Base-by-base conservation (phyloP, 1,284 basidiomycete species). In the Ganoderma lingzhi region DNA sequence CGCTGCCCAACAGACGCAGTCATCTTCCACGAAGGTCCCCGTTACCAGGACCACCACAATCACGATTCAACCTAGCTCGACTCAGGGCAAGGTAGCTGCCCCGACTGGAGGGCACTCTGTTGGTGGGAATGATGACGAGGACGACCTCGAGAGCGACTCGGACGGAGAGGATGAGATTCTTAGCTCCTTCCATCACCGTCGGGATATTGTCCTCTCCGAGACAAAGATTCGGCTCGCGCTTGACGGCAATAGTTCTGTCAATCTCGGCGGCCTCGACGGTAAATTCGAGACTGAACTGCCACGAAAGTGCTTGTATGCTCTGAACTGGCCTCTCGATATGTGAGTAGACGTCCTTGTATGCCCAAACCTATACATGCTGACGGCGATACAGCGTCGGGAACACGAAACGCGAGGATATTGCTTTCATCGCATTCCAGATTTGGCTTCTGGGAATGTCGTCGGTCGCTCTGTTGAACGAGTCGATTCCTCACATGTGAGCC, bases 391-490 rank as follows among this genome's bases (percentile, higher is more conserved):
- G 92, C 41, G 83, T 94, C 64, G 82, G 83, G 66, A 87, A 93
- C 76, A 93, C 91, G 28, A 88, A 92, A 76, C 89, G 93, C 32
- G 92, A 94, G 76, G 93, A 94, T 75, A 80, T 93, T 69, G 85
- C 90, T 17, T 93, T 94, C 78, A 89, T 94, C 62, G 84, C 85
- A 12, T 95, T 94, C 82, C 92, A 94, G 73, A 81, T 93, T 67
- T 94, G 93, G 93, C 88, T 93, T 1, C 81, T 94, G 30, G 92
- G 90, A 45, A 92, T 94, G 89, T 93, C 92, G 4, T 73, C 92
- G 51, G 90, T 93, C 59, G 93, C 93, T 5, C 80, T 94, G 60
- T 79, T 93, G 64, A 93, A 94, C 76, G 93, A 94, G 79, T 94
- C 93, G 0, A 92, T 94, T 66, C 93, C 93, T 6, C 93, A 95